Percentiles rank a stretch among this genome's conserved stretches.
phyloP scores from a whole-genome alignment of 169 alveolate species.

The Ichthyophthirius multifiliis region DNA sequence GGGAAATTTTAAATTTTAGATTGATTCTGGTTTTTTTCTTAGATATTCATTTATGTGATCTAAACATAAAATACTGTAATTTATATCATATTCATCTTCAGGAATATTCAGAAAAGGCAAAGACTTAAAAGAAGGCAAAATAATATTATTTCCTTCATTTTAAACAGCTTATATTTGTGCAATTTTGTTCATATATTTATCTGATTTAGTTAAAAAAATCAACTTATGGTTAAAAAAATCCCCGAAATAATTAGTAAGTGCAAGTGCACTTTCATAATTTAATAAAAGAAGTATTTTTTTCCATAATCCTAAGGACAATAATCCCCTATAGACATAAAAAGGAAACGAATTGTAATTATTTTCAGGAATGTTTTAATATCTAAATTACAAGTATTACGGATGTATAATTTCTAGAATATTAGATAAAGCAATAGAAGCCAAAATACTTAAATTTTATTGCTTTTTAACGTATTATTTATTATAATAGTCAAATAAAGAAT shows the following conservation, averaged over 20 bases:
- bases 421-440: conserved; percentile 65
- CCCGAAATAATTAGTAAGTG: neutral
- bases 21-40: too few species aligned
- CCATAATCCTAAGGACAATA: conserved; percentile 74
- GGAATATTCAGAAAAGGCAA: neutral
- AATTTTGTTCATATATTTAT: neutral
- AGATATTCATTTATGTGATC: neutral
- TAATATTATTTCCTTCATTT: neutral
- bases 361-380: conserved; percentile 23
- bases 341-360: conserved; percentile 34
- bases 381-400: conserved; percentile 40
- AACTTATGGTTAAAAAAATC: conserved; percentile 1
- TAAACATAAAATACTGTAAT: neutral
- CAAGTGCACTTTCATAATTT: conserved; percentile 34
- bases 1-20: too few species aligned
- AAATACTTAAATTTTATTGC: too few species aligned
- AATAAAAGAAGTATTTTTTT: conserved; percentile 62
- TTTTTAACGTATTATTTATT: too few species aligned
- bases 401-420: conserved; percentile 61
- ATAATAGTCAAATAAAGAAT: too few species aligned
- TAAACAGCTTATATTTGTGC: neutral
- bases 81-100: neutral
- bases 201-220: neutral
- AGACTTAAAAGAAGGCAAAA: neutral
- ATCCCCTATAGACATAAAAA: conserved; percentile 39